phyloP scores from a whole-genome alignment of 768 basidiomycete species.

The Russula lepida region DNA sequence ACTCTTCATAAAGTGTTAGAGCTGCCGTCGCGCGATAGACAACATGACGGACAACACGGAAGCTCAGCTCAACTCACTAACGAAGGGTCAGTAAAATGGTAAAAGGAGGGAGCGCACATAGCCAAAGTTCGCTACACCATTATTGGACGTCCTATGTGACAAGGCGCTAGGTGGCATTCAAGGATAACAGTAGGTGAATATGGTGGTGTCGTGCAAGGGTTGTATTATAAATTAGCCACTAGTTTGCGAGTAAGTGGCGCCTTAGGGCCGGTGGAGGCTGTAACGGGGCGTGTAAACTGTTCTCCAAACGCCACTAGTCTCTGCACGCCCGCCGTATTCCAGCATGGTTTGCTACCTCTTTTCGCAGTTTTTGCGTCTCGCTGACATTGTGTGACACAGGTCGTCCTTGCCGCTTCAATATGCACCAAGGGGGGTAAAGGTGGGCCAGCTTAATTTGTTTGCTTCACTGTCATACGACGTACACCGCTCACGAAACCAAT shows the following conservation, averaged over 20 bases:
- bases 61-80: background rate
- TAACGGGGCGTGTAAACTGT: background rate
- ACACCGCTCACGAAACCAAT: background rate
- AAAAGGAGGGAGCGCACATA: background rate
- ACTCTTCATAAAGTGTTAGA: background rate
- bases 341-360: slow-evolving; percentile 11
- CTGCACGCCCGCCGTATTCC: background rate
- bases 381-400: slow-evolving; percentile 37
- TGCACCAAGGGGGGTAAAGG: slow-evolving; percentile 93
- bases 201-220: background rate
- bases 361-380: background rate
- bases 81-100: background rate
- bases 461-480: background rate
- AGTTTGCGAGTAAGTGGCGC: background rate
- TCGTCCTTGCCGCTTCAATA: slow-evolving; percentile 90
- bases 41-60: background rate
- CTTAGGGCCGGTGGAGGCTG: slow-evolving; percentile 8
- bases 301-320: background rate
- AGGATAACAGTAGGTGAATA: background rate
- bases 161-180: background rate
- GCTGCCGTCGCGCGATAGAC: background rate
- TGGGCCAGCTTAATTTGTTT: slow-evolving; percentile 28
- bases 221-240: background rate
- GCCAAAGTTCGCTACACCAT: too few species aligned
- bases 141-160: background rate